A percentile compares a stretch with the other conserved stretches of the same genome.
Conservation (phyloP, 805 yeast species). For the Candida insectorum region DNA sequence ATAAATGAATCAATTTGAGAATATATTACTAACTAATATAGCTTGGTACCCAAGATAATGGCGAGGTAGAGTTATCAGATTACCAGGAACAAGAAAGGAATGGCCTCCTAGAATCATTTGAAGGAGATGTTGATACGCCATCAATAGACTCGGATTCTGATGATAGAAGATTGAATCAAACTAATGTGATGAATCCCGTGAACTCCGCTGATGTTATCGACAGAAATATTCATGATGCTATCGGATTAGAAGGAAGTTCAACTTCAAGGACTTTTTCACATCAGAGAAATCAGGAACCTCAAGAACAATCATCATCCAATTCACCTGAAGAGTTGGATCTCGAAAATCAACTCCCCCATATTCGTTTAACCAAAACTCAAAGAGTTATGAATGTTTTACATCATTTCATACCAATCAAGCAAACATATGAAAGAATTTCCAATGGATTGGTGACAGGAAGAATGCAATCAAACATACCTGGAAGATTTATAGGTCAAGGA, state of each 20-base stretch:
- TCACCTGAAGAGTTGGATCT: slow-evolving; percentile 18
- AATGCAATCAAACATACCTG: slow-evolving; percentile 42
- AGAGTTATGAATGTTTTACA: slow-evolving; percentile 29
- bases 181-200: background rate
- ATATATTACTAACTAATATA: too few species aligned
- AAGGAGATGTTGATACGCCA: too few species aligned
- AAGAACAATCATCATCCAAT: too few species aligned
- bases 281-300: too few species aligned
- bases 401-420: slow-evolving; percentile 35
- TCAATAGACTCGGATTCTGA: slow-evolving; percentile 1
- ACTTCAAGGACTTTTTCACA: too few species aligned
- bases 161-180: slow-evolving; percentile 7
- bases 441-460: slow-evolving; percentile 42
- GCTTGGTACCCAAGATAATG: too few species aligned
- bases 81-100: too few species aligned
- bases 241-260: slow-evolving; percentile 6
- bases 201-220: too few species aligned
- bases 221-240: slow-evolving; percentile 15
- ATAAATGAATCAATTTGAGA: too few species aligned
- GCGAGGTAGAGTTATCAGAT: too few species aligned
- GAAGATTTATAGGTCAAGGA: slow-evolving; percentile 42
- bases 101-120: too few species aligned
- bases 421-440: slow-evolving; percentile 40
- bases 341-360: slow-evolving; percentile 23
- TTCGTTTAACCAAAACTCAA: slow-evolving; percentile 23